Conservation (phyloP, 2,329 filamentous ascomycete genomes). For the Seiridium unicorne region DNA sequence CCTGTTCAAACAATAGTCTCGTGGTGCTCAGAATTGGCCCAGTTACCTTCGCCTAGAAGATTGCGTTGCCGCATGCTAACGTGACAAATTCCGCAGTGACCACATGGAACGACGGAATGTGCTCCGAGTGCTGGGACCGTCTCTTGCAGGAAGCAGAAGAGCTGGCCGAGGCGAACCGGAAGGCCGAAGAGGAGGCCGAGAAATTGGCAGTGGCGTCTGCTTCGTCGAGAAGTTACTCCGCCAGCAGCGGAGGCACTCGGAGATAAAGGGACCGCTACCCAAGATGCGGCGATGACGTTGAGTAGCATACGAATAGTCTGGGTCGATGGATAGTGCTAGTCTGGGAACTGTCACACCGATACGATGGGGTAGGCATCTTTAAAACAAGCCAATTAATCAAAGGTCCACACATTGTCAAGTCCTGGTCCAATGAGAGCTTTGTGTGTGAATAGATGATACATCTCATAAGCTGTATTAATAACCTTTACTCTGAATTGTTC, state of each 20-base stretch:
- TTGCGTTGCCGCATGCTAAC: not conserved
- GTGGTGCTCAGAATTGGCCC: not conserved
- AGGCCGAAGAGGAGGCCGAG: conserved; percentile 4
- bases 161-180: conserved; percentile 18
- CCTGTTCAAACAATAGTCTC: no score
- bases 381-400: no score
- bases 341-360: no score
- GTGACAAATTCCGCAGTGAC: conserved; percentile 13
- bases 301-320: conserved; percentile 26
- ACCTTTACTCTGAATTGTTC: no score
- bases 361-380: no score
- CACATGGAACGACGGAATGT: conserved; percentile 31
- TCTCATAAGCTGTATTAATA: no score
- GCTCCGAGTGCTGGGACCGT: conserved; percentile 31
- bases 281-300: not conserved
- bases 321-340: conserved; percentile 12
- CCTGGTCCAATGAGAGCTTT: no score
- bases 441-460: no score
- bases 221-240: conserved; percentile 1
- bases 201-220: conserved; percentile 9
- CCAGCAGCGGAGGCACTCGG: not conserved
- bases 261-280: not conserved
- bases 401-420: no score
- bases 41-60: not conserved
- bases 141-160: conserved; percentile 28